Conservation (phyloP, 1,284 basidiomycete genomes). For the Amylostereum areolatum region DNA sequence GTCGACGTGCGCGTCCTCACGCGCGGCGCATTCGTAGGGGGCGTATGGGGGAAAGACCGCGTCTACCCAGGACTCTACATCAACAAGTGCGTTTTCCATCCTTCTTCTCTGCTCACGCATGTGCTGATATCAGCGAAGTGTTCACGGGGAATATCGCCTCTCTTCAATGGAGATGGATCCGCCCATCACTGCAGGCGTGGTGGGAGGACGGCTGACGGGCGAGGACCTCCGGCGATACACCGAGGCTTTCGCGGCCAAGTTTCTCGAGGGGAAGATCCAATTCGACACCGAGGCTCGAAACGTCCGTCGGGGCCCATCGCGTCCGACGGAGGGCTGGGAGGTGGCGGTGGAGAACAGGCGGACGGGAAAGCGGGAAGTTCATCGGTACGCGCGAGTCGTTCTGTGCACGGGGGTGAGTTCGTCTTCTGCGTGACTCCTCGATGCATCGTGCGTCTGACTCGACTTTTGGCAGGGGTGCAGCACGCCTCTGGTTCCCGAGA, state of each 20-base stretch:
- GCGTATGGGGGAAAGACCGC: constrained; percentile 45
- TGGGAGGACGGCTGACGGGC: constrained; percentile 42
- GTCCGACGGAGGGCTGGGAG: constrained; percentile 8
- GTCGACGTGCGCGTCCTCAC: constrained; percentile 42
- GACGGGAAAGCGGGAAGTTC: constrained; percentile 18
- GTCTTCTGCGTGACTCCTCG: background rate
- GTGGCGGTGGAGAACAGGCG: constrained; percentile 15
- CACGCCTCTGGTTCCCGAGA: constrained; percentile 34
- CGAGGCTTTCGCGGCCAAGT: constrained; percentile 38
- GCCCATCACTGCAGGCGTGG: constrained; percentile 24
- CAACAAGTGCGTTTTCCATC: constrained; percentile 41
- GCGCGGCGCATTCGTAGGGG: constrained; percentile 44
- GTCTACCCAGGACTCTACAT: constrained; percentile 47
- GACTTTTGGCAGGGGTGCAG: constrained; percentile 41
- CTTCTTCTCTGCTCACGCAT: background rate
- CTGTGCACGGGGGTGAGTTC: constrained; percentile 48
- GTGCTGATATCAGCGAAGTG: constrained; percentile 29
- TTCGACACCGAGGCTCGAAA: constrained; percentile 41
- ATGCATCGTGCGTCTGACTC: background rate
- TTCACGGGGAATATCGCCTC: constrained; percentile 55
- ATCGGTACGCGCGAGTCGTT: constrained; percentile 40
- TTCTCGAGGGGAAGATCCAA: constrained; percentile 37
- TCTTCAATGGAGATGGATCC: constrained; percentile 45
- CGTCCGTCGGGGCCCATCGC: constrained; percentile 25
- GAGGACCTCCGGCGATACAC: constrained; percentile 47